These are phyloP conservation scores for Viola odorata DNA, from an alignment of 345 rosid genomes.

Conservation along the genomic window DNA sequence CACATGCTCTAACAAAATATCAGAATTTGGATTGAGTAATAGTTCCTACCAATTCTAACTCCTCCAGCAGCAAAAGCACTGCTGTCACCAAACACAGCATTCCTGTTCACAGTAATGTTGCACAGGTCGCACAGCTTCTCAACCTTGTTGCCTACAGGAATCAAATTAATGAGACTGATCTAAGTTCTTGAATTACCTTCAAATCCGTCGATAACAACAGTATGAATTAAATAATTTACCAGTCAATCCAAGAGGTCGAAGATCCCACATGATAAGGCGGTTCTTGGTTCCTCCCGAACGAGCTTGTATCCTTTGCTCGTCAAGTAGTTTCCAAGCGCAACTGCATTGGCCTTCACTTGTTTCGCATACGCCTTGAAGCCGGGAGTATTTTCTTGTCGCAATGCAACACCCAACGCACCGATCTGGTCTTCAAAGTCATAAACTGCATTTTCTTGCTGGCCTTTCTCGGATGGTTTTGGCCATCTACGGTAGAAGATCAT, in stretches of 20 bases:
- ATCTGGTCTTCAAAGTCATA: conserved; percentile 99
- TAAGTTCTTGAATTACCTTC: too few relatives aligned
- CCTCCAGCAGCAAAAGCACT: conserved; percentile 99
- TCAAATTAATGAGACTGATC: background rate
- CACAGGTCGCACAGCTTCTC: conserved; percentile 96
- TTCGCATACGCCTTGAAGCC: conserved; percentile 95
- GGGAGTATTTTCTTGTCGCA: conserved; percentile 77
- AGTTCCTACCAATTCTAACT: conserved; percentile 79
- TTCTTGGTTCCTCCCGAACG: conserved; percentile 96
- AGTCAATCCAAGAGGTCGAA: conserved; percentile 96
- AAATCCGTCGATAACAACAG: too few relatives aligned
- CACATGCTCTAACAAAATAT: too few relatives aligned
- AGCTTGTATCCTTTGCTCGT: conserved; percentile 79
- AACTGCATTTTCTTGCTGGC: conserved; percentile 84
- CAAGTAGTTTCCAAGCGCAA: conserved; percentile 78
- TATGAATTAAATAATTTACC: conserved; percentile 34
- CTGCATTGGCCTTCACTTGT: conserved; percentile 97
- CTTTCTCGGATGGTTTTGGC: conserved; percentile 95
- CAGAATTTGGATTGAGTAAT: background rate
- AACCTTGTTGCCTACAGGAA: conserved; percentile 78
- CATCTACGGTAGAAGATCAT: conserved; percentile 99
- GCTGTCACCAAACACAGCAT: conserved; percentile 99
- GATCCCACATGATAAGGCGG: conserved; percentile 99
- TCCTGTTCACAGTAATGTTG: conserved; percentile 96
- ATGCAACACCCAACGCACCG: conserved; percentile 94